Conservation (phyloP, 2,329 filamentous ascomycete genomes). For the Hymenoscyphus fraxineus region DNA sequence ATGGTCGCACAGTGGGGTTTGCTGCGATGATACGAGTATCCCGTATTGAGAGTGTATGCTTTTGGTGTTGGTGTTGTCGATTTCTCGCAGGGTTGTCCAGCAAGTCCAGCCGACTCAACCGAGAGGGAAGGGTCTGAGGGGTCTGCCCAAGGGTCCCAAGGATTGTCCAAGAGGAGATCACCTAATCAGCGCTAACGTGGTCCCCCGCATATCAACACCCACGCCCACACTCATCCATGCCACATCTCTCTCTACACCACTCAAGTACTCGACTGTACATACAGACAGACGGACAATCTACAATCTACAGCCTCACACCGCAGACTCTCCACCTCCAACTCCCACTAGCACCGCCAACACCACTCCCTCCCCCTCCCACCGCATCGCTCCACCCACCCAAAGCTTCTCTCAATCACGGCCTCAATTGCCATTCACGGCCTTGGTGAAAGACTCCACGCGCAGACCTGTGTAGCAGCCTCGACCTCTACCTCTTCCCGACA, state of each 20-base stretch:
- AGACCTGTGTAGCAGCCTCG: background rate
- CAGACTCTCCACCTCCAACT: background rate
- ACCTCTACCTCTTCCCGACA: background rate
- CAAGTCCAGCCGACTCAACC: background rate
- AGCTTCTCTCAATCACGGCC: background rate
- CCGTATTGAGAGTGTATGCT: no score
- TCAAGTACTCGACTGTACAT: background rate
- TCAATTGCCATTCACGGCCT: background rate
- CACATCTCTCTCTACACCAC: background rate
- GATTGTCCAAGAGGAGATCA: no score
- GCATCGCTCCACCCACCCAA: background rate
- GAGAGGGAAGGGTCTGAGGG: no score
- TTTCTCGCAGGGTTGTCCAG: background rate
- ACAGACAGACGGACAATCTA: background rate
- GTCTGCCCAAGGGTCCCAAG: no score
- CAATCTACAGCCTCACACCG: background rate
- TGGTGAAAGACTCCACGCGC: background rate
- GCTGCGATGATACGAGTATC: background rate
- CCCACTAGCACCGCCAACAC: background rate
- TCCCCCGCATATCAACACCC: no score
- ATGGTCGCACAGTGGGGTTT: background rate
- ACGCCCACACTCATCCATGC: background rate
- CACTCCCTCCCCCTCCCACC: background rate
- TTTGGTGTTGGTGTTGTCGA: background rate
- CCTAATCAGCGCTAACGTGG: no score